Evolutionary conservation across 2,329 filamentous ascomycete genomes (phyloP), one percentile per base, ranked within the genome.

Genomic region (Epichloe gansuensis): DNA sequence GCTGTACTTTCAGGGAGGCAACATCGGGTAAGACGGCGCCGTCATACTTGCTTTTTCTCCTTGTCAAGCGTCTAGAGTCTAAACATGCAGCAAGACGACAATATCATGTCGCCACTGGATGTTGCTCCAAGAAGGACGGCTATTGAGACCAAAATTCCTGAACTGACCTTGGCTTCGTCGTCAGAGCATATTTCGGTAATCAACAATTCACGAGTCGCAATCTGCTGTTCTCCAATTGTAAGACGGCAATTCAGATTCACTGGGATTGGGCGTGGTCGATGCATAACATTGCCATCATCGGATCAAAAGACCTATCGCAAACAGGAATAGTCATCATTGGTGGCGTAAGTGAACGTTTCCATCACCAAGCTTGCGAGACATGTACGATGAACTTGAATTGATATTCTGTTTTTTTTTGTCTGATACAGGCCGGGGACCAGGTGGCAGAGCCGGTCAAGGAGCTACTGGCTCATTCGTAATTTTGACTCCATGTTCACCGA

Each of bases 201-300:
- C 80, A 83, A 61, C 84, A 88, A 63, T 88, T 86, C 62, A 86
- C 82, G 3, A 81, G 81, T 56, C 75, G 81, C 44, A 84, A 86
- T 64, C 58, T 87, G 49, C 76, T 73, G 15, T 88, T 88, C 69
- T 80, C 81, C 58, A 72, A 75, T 62, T 82, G 80, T 66, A 73
- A 79, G 57, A 86, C 82, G 7, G 77, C 79, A 47, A 78, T 87
- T 50, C 80, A 76, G 62, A 78, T 86, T 67, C 77, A 83, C 57
- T 88, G 85, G 85, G 78, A 85, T 66, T 89, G 85, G 85, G 78
- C 38, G n/a, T 41, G 39, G 39, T 82, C 78, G 80, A 83, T 86
- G 71, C 83, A 85, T 41, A 85, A 82, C 15, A 69, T 88, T 52
- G 85, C 67, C 34, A 59, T 61, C 21, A 42, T 41, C 38, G 38